Percentiles rank a stretch among this genome's conserved stretches.
These are phyloP conservation scores for Colletotrichum paranaense DNA, from an alignment of 2,329 filamentous ascomycete genomes.

Conservation along the genomic window DNA sequence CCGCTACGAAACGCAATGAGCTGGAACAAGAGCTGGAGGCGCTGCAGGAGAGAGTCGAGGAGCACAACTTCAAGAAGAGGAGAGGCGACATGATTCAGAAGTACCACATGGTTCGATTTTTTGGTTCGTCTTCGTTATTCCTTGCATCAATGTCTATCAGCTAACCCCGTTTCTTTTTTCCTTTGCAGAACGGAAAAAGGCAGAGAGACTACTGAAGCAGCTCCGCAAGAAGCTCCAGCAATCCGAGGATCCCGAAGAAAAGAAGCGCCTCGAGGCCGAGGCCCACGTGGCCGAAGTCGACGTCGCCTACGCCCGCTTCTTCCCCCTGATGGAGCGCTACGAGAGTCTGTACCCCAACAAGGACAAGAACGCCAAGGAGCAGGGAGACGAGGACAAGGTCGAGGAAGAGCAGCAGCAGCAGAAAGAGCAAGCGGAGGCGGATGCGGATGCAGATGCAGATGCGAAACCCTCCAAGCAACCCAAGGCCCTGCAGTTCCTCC, in stretches of 20 bases:
- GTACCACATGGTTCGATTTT: constrained; percentile 88
- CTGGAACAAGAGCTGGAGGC: constrained; percentile 78
- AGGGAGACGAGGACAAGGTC: constrained; percentile 35
- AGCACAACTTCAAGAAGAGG: constrained; percentile 69
- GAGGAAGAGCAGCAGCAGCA: constrained; percentile 47
- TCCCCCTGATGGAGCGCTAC: constrained; percentile 78
- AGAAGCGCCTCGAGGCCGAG: constrained; percentile 62
- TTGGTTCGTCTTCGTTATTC: constrained; percentile 65
- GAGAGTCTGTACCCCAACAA: constrained; percentile 67
- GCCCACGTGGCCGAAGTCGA: constrained; percentile 80
- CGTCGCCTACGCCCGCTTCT: constrained; percentile 79
- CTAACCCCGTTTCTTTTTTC: not conserved
- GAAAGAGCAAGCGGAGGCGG: constrained; percentile 52
- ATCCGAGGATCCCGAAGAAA: constrained; percentile 62
- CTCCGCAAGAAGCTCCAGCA: constrained; percentile 68
- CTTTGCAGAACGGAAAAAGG: constrained; percentile 76
- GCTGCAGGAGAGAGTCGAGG: constrained; percentile 72
- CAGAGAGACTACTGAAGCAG: constrained; percentile 73
- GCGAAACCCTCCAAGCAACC: constrained; percentile 54
- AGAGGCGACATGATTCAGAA: constrained; percentile 78
- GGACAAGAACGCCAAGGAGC: constrained; percentile 47
- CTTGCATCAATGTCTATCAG: not conserved
- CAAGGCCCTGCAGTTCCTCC: constrained; percentile 50
- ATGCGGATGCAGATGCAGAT: constrained; percentile 44
- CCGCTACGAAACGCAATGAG: constrained; percentile 74